Percentiles rank a stretch among this genome's conserved stretches.
phyloP scores from a whole-genome alignment of 2,329 filamentous ascomycete species.

The Pseudogymnoascus sp. region DNA sequence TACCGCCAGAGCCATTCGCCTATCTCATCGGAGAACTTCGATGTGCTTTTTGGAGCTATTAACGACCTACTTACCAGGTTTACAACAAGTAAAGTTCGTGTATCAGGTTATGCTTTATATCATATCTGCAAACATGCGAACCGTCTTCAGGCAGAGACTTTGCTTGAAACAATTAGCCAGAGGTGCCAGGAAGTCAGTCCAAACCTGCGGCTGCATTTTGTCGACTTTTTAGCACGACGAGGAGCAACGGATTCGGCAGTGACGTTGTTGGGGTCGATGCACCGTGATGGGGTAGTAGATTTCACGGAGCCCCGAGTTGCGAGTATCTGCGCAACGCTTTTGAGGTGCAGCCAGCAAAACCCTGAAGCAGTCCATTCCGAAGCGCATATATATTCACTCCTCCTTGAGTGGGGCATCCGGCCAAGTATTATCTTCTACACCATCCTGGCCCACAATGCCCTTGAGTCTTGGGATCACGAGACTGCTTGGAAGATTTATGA shows the following conservation, averaged over 20 bases:
- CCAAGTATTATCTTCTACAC: constrained; percentile 58
- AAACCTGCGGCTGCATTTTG: constrained; percentile 23
- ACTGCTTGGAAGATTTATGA: constrained; percentile 59
- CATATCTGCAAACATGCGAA: neutral
- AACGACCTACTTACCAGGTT: neutral
- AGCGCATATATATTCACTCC: constrained; percentile 43
- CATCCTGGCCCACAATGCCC: constrained; percentile 62
- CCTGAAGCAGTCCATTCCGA: constrained; percentile 38
- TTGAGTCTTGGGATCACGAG: constrained; percentile 52
- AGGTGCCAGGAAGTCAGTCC: constrained; percentile 16
- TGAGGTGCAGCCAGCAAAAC: constrained; percentile 21
- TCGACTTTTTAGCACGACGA: constrained; percentile 32
- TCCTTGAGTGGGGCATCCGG: constrained; percentile 52
- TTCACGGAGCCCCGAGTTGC: constrained; percentile 40
- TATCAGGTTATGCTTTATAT: neutral
- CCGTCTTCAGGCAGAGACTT: constrained; percentile 5
- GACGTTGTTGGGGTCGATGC: constrained; percentile 35
- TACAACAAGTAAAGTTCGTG: neutral
- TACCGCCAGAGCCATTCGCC: neutral
- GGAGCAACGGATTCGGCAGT: constrained; percentile 36
- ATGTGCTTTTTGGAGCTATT: neutral
- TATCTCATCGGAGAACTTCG: neutral
- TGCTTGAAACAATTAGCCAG: constrained; percentile 18
- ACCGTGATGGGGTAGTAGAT: constrained; percentile 32
- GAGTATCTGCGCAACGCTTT: constrained; percentile 45